phyloP scores from a whole-genome alignment of 1,139 yeast species.

The Sugiyamaella novakii region DNA sequence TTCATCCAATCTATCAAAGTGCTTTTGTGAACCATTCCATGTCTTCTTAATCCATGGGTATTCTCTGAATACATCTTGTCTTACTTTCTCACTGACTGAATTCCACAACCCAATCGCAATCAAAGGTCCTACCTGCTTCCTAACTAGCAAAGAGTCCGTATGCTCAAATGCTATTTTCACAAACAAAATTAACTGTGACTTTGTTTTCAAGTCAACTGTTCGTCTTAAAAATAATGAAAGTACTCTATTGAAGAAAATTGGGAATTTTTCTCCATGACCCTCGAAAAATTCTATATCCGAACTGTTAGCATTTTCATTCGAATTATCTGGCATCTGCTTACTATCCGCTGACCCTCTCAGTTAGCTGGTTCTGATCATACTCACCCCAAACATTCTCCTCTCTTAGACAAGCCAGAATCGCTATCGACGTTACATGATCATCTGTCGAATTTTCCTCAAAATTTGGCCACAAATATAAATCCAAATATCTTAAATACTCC shows the following conservation, averaged over 20 bases:
- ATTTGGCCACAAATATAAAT: constrained; percentile 46
- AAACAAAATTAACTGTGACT: constrained; percentile 33
- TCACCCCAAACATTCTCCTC: constrained; percentile 25
- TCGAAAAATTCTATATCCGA: constrained; percentile 25
- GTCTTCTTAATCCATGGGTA: constrained; percentile 32
- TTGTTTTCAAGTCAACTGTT: constrained; percentile 20
- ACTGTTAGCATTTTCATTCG: not conserved
- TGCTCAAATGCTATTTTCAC: constrained; percentile 34
- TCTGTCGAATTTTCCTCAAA: constrained; percentile 47
- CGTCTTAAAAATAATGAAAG: constrained; percentile 26
- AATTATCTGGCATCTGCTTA: not conserved
- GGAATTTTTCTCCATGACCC: constrained; percentile 32
- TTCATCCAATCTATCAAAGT: constrained; percentile 29
- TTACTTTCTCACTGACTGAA: constrained; percentile 31
- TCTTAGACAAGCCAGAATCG: constrained; percentile 32
- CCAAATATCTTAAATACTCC: constrained; percentile 30
- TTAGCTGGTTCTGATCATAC: not conserved
- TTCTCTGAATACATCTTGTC: constrained; percentile 31
- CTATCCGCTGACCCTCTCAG: not conserved
- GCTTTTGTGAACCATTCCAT: constrained; percentile 36
- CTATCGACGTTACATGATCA: constrained; percentile 47
- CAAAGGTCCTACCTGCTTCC: constrained; percentile 41
- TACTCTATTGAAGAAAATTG: constrained; percentile 36
- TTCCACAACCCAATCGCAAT: constrained; percentile 48
- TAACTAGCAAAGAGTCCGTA: constrained; percentile 33